phyloP scores from a whole-genome alignment of 805 yeast species.

The Candida orba region DNA sequence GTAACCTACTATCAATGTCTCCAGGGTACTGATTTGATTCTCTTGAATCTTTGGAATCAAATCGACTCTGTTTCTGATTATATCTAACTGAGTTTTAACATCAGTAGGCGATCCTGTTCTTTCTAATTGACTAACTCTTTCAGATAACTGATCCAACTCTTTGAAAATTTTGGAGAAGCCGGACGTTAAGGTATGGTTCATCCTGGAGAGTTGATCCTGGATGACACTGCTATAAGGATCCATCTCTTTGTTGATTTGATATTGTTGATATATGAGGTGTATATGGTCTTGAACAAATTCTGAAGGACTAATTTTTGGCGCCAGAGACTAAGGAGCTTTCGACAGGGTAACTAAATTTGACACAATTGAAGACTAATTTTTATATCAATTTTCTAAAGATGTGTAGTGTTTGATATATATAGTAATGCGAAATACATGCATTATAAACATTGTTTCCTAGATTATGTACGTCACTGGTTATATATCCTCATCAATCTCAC shows the following conservation, averaged over 20 bases:
- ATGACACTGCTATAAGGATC: slow-evolving; percentile 17
- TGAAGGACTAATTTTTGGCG: too few relatives aligned
- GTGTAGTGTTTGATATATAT: too few relatives aligned
- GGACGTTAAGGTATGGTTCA: slow-evolving; percentile 14
- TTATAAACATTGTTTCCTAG: too few relatives aligned
- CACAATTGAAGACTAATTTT: too few relatives aligned
- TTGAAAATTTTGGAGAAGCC: slow-evolving; percentile 15
- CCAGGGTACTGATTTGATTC: slow-evolving; percentile 15
- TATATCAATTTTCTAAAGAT: too few relatives aligned
- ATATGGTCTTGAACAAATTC: too few relatives aligned
- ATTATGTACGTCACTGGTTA: too few relatives aligned
- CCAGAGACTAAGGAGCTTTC: background rate
- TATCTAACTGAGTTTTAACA: slow-evolving; percentile 9
- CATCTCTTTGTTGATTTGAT: slow-evolving; percentile 8
- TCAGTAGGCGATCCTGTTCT: slow-evolving; percentile 2
- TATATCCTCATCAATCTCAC: too few relatives aligned
- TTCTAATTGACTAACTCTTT: slow-evolving; percentile 18
- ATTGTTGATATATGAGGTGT: background rate
- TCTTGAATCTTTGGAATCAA: slow-evolving; percentile 16
- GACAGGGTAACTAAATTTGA: background rate
- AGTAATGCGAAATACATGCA: too few relatives aligned
- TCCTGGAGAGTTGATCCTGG: slow-evolving; percentile 19
- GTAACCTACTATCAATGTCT: slow-evolving; percentile 13
- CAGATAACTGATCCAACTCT: slow-evolving; percentile 13
- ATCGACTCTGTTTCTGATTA: slow-evolving; percentile 8